These are phyloP conservation scores for Hyphodiscus hymeniophilus DNA, from an alignment of 495 filamentous ascomycete genomes.

Conservation along the genomic window DNA sequence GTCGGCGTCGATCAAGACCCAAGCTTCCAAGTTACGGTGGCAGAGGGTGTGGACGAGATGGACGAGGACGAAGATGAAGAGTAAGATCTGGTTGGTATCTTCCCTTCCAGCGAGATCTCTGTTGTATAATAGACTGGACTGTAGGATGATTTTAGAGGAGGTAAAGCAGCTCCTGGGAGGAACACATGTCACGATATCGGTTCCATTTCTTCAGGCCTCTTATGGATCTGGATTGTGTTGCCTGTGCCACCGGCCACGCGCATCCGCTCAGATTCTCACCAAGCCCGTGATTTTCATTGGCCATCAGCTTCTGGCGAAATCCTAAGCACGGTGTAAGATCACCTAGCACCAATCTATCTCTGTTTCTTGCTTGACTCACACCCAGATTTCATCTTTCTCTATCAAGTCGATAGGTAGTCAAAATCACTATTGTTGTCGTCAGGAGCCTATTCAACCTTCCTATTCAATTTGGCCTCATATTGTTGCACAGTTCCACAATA, in stretches of 20 bases:
- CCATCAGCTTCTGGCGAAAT: no score
- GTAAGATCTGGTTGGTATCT: conserved; percentile 12
- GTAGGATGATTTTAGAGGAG: conserved; percentile 15
- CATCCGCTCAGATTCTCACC: conserved; percentile 12
- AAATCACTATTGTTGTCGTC: not conserved
- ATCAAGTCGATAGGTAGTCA: conserved; percentile 16
- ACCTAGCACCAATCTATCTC: conserved; percentile 5
- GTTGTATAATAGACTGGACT: conserved; percentile 23
- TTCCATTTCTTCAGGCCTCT: no score
- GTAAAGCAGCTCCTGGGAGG: conserved; percentile 2
- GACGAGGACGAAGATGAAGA: conserved; percentile 50
- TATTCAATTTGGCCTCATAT: not conserved
- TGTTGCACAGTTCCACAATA: not conserved
- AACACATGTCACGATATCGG: no score
- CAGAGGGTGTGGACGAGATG: conserved; percentile 93
- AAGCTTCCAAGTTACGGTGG: conserved; percentile 72
- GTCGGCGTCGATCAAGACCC: conserved; percentile 96
- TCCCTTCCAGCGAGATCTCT: conserved; percentile 4
- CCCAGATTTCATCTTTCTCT: not conserved
- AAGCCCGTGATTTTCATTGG: no score
- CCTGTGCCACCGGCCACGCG: conserved; percentile 14
- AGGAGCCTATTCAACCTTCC: not conserved
- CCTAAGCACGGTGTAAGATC: not conserved
- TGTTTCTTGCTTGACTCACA: not conserved
- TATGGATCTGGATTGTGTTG: conserved; percentile 24